phyloP scores from a whole-genome alignment of 169 alveolate species.

The Ichthyophthirius multifiliis region DNA sequence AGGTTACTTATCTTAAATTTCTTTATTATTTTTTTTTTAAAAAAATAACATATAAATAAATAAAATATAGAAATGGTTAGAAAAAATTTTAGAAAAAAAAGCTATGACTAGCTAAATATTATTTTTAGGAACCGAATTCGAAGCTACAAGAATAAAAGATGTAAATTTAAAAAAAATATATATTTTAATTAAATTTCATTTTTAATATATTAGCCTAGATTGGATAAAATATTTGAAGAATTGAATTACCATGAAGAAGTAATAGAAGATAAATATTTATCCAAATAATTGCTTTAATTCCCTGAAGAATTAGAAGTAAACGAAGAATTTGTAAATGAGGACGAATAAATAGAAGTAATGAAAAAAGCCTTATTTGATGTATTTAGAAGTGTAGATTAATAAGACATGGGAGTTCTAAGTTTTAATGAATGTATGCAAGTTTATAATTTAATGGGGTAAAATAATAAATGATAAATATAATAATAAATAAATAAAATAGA shows the following conservation, averaged over 20 bases:
- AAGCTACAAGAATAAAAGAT: constrained; percentile 64
- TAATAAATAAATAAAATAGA: neutral
- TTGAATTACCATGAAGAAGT: constrained; percentile 26
- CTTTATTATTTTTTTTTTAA: neutral
- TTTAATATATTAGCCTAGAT: neutral
- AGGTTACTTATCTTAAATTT: neutral
- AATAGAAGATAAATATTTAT: constrained; percentile 22
- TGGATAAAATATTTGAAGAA: constrained; percentile 36
- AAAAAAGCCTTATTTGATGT: constrained; percentile 21
- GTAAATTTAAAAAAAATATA: neutral
- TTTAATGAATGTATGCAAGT: constrained; percentile 28
- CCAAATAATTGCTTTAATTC: neutral
- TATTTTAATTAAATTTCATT: no score
- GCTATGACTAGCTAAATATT: constrained; percentile 46
- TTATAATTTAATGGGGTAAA: constrained; percentile 30
- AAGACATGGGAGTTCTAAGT: constrained; percentile 37
- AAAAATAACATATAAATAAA: neutral
- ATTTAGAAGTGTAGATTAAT: constrained; percentile 37
- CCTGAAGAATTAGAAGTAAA: constrained; percentile 15
- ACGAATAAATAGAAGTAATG: constrained; percentile 26
- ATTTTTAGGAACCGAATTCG: constrained; percentile 63
- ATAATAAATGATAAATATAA: neutral
- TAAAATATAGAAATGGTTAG: constrained; percentile 50
- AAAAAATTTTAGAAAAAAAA: constrained; percentile 56
- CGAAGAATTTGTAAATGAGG: constrained; percentile 13